Base-by-base conservation (phyloP, 2,329 filamentous ascomycete species). In the Epicoccum nigrum region DNA sequence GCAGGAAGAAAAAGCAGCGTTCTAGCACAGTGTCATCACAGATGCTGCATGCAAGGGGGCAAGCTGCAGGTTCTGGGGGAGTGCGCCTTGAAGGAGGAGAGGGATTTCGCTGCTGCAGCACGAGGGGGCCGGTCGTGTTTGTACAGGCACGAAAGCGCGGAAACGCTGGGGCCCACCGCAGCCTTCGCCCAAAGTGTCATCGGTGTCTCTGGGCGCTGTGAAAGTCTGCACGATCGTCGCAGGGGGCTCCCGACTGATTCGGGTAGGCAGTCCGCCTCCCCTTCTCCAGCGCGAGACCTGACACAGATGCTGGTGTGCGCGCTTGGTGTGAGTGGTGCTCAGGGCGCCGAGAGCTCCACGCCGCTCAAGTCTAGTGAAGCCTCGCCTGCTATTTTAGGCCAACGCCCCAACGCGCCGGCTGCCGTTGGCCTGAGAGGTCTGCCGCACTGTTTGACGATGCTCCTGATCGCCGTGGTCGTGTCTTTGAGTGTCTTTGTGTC, bases 71-170 rank as follows among this genome's bases (percentile, higher is more conserved):
- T 45, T 42, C 40, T 45, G 55, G 49, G 53, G 53, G 53, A 47
- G 51, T 52, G 56, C 50, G 56, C 48, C 51, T 57, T n/a, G 60
- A 51, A 56, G 35, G 43, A 39, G 35, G 40, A 33, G 25, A 43
- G 46, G 48, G 45, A 58, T 34, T 46, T 38, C 9, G 21, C 28
- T 30, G 28, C 28, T 13, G 23, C 40, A 40, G 54, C 50, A 50
- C 55, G 57, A 60, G 59, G 61, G 59, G 55, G 53, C 27, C 45
- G 55, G 52, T 55, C 28, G 48, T 45, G 64, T 65, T 65, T 62
- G 58, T 60, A 65, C 55, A 58, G 57, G 60, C 50, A 59, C 51
- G 49, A 51, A 51, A 45, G 47, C 38, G 55, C 55, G 49, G 55
- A 51, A 47, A 48, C 56, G 55, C 60, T 51, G 25, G 42, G 60